Evolutionary conservation across 176 grass and related monocot genomes (phyloP), one percentile per base, ranked within the genome.

Genomic region (Microstegium vimineum): DNA sequence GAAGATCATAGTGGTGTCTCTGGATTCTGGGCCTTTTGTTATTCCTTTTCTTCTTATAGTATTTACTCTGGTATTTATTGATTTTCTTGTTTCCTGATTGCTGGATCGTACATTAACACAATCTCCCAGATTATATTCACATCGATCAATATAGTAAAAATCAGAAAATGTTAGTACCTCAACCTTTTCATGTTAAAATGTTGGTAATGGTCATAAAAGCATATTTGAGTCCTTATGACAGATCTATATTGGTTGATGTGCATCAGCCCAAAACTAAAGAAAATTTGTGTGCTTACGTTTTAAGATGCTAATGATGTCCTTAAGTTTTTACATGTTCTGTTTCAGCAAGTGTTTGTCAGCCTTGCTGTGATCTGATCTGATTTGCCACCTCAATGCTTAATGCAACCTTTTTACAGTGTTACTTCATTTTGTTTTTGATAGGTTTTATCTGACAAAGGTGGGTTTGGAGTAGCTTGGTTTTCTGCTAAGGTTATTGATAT

Each of bases 401-500:
- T 46, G 66, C 41, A 32, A 81, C 41, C 9, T 31, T 18, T 61
- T 67, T 43, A 60, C 6, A 61, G 35, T 86, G 75, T 89, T 32
- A 62, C 74, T 72, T 62, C 61, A 60, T 82, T 65, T 23, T 77
- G 5, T 78, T 82, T 70, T 34, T 77, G 8, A 69, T 86, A 99
- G 97, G 97, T 99, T 79, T 82, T 87, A 45, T 86, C 83, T 78
- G 71, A 83, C 23, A 57, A 83, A 59, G 74, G 79, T 23, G 77
- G 87, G 22, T 81, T 70, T 74, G 83, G 87, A 86, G 83, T 73
- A 47, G 89, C 87, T 83, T 99, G 97, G 97, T 94, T 92, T 94
- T 82, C 86, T 89, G 97, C 91, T 34, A 83, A 73, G 12, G 93
- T 99, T 76, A 67, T 96, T 88, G 89, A 96, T 89, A 85, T 99